A percentile compares a stretch with the other conserved stretches of the same genome.
These are phyloP conservation scores for Termitomyces sp. DNA, from an alignment of 768 basidiomycete genomes.

Conservation along the genomic window DNA sequence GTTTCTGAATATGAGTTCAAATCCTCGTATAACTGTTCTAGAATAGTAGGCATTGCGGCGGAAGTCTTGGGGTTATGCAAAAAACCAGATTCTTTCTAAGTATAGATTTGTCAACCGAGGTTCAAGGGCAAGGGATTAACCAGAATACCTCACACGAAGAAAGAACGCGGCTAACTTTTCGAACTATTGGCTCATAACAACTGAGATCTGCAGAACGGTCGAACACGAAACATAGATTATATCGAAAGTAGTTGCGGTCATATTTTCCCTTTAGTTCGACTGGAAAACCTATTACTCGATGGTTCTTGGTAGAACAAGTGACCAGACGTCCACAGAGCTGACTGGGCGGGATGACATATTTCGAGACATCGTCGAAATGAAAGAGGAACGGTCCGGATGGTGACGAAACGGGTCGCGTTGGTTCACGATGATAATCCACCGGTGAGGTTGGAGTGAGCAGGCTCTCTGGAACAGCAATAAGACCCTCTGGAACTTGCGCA, in stretches of 20 bases:
- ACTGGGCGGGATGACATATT: conserved; percentile 88
- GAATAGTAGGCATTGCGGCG: conserved; percentile 68
- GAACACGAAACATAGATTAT: conserved; percentile 96
- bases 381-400: conserved; percentile 60
- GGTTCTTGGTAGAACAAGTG: conserved; percentile 73
- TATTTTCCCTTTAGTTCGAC: conserved; percentile 75
- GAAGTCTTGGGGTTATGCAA: conserved; percentile 71
- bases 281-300: conserved; percentile 91
- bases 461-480: conserved; percentile 49
- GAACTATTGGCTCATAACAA: conserved; percentile 93
- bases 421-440: conserved; percentile 27
- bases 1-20: conserved; percentile 97
- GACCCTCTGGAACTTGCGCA: conserved; percentile 90
- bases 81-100: conserved; percentile 83
- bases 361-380: conserved; percentile 87
- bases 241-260: conserved; percentile 83
- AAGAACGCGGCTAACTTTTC: conserved; percentile 90
- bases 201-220: conserved; percentile 86
- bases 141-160: conserved; percentile 78
- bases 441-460: conserved; percentile 32
- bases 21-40: conserved; percentile 96
- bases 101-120: neutral
- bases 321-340: conserved; percentile 86
- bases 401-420: conserved; percentile 40
- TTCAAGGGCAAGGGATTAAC: neutral